Evolutionary conservation across 2,329 filamentous ascomycete genomes (phyloP), one percentile per base, ranked within the genome.

Genomic region (Cyphellophora attinorum): DNA sequence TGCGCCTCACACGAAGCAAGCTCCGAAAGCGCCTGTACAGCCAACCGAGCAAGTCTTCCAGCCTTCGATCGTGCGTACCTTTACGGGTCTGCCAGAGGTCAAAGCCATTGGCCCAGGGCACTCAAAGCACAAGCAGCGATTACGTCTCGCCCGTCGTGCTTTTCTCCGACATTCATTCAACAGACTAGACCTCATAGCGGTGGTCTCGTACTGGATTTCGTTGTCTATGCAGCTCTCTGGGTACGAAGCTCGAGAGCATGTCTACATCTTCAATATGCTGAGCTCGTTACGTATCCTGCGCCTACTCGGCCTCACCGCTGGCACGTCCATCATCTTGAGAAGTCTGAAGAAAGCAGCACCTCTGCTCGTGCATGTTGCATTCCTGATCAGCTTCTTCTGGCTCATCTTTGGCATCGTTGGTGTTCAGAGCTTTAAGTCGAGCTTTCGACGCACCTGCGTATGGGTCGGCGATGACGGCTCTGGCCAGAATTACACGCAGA

Each of bases 381-480:
- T 98, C 54, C 67, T 98, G 14, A 86, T 98, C 46, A 74, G 83
- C 11, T 98, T 98, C 61, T 98, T 98, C 61, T 98, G 91, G 91
- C 72, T 98, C 27, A 64, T 96, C 8, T 98, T 98, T 61, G 91
- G 86, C 23, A 95, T 98, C 42, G 79, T 98, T 39, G 93, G 91
- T 5, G 82, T 98, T 14, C 93, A 98, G 56, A 94, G 84, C 59
- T 98, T 98, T 65, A 89, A 89, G 59, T 79, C 81, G 6, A 89
- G 83, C 56, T 60, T 89, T 15, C 75, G 74, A 46, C 79, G 84
- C 31, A 79, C 77, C 42, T 91, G 84, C 54, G 77, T 85, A 18
- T 91, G 82, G 82, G 59, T 81, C 33, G 79, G 85, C 44, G 78
- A 79, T 4, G 52, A 57, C 13, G 59, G 54, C 3, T 46, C 46